Base-by-base conservation (phyloP, 148 eudicot species). In the Pharnaceum exiguum region DNA sequence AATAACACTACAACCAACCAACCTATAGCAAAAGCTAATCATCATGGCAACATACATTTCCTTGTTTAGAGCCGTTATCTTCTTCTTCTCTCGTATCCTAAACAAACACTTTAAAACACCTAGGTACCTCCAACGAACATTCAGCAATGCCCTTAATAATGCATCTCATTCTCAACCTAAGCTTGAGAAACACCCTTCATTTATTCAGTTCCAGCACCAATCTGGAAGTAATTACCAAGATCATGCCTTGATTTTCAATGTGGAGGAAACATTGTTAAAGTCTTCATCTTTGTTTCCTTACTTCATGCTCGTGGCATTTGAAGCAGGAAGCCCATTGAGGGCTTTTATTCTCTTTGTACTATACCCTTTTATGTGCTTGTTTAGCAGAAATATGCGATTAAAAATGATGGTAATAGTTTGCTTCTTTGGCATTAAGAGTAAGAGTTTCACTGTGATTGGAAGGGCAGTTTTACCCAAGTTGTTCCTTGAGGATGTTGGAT, bases 271-370 rank as follows among this genome's bases (percentile, higher is more conserved):
- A 11, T 59, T 89, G 55, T 43, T 89, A 10, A 83, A 39, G 45
- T 76, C 83, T 1, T 53, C 79, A 2, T 78, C 82, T 39, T 21
- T 77, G 53, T 89, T 89, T 33, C 80, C 94, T 18, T 89, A 85
- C 74, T 89, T 89, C 76, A 75, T 86, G 85, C 71, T 89, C 1
- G 94, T 89, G 3, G 96, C 96, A 3, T 83, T 89, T 33, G 96
- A 89, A 55, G 90, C 77, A 10, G 94, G 96, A 10, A 76, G 90
- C 47, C 71, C 82, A 3, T 10, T 86, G 7, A 71, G 96, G 62
- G 90, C 90, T 2, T 55, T 89, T 4, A 10, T 83, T 39, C 73
- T 89, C 10, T 71, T 89, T 1, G 2, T 71, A 0, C 10, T 70
- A 8, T 86, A 81, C 80, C 96, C 96, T 65, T 55, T 89, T 0